Evolutionary conservation across 2,329 filamentous ascomycete genomes (phyloP), one percentile per base, ranked within the genome.

Genomic region (Alternaria hordeiaustralica): DNA sequence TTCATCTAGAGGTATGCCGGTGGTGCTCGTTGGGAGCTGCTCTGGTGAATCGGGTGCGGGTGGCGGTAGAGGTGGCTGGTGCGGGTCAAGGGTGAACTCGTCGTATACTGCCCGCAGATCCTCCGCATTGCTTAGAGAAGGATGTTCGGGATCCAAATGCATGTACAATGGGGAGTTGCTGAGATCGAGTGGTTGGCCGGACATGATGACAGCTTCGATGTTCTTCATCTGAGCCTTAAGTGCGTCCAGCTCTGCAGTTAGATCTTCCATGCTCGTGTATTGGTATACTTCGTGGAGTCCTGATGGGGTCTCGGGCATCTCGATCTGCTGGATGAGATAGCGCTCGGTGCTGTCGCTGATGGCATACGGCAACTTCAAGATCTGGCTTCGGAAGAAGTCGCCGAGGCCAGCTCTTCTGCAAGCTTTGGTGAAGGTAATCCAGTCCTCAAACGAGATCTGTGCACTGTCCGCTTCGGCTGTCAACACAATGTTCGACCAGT

Each of bases 91-190:
- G 2, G 82, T 83, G 49, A 82, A 70, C 51, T 82, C 79, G 62
- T 84, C 81, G 69, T 85, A 85, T 1, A 85, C 64, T 18, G 66
- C 66, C 12, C 78, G 76, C 50, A 82, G 65, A 15, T 79, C 71
- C 10, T 71, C 61, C 13, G 77, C 66, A 21, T 66, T 53, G 21
- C 66, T 73, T 20, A 79, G 47, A 13, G 72, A 58, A 10, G 62
- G 58, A 25, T 68, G 68, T 4, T 67, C 30, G 8, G 76, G 73
- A 46, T 71, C 71, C 26, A 83, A 63, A 25, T 74, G 77, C 72
- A 82, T 80, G 18, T 80, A 76, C 21, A 82, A 68, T 6, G 75
- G 74, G 13, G 77, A 74, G 4, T 71, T 62, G 15, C 66, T 71
- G 41, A 83, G 73, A 68, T 83, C 75, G 25, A 80, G 74, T 8